Evolutionary conservation across 345 rosid genomes (phyloP).

Genomic region (Aquilaria yunnanensis): DNA sequence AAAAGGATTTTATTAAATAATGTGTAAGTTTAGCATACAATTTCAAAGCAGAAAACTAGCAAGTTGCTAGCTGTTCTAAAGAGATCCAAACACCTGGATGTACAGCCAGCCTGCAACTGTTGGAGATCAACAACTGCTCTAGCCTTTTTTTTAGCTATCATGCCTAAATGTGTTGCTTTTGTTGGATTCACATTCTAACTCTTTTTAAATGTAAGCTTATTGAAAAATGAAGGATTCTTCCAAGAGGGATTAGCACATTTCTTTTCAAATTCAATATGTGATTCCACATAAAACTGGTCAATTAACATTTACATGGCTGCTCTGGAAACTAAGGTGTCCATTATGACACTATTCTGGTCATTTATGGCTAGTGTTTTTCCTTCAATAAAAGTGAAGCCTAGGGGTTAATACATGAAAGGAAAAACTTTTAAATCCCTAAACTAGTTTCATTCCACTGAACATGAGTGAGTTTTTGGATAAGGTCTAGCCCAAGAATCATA

Average conservation of each 20-base stretch:
- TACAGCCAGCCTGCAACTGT: not conserved
- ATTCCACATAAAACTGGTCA: too few relatives aligned
- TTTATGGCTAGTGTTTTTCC: too few relatives aligned
- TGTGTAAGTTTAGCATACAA: too few relatives aligned
- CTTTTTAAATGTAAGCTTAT: not conserved
- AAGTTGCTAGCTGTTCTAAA: too few relatives aligned
- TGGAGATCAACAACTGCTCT: too few relatives aligned
- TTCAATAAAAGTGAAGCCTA: too few relatives aligned
- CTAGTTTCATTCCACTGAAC: not conserved
- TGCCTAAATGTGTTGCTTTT: not conserved
- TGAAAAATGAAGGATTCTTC: not conserved
- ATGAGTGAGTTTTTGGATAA: not conserved
- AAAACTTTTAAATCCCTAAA: not conserved
- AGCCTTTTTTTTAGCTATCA: not conserved
- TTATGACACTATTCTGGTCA: too few relatives aligned
- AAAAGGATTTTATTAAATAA: too few relatives aligned
- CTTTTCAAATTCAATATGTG: not conserved
- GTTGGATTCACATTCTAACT: not conserved
- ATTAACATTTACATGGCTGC: too few relatives aligned
- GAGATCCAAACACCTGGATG: not conserved
- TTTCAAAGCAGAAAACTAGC: too few relatives aligned
- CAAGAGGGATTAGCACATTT: not conserved
- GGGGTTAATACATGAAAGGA: not conserved
- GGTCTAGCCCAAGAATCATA: not conserved
- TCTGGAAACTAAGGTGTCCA: not conserved